Evolutionary conservation across 352 stramenopile species (phyloP).

Genomic region (Phytophthora syringae): DNA sequence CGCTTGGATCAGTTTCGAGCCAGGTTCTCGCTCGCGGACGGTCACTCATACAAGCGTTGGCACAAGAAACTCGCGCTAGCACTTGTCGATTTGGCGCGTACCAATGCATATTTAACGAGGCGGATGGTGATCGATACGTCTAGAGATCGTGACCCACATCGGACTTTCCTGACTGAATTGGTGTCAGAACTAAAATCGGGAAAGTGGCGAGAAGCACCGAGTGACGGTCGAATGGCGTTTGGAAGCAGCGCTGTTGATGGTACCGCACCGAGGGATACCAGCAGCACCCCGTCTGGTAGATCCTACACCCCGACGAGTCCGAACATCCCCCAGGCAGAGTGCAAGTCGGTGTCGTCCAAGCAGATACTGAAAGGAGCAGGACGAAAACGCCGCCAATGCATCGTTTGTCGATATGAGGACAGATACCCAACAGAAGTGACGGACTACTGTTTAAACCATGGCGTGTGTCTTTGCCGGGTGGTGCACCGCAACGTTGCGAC

Average conservation of each 20-base stretch:
- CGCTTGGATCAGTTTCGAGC: constrained; percentile 35
- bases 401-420: constrained; percentile 6
- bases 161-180: constrained; percentile 6
- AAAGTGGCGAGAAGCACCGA: constrained; percentile 1
- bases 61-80: constrained; percentile 34
- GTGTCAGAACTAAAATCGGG: constrained; percentile 4
- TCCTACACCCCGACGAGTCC: not conserved
- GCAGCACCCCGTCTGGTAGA: not conserved
- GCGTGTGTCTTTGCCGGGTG: not conserved
- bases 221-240: constrained; percentile 5
- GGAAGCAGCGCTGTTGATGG: not conserved
- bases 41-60: constrained; percentile 35
- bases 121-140: not conserved
- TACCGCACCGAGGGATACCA: not conserved
- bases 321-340: not conserved
- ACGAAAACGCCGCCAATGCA: not conserved
- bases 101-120: constrained; percentile 12
- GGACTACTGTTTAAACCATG: constrained; percentile 1
- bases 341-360: not conserved
- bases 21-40: constrained; percentile 33
- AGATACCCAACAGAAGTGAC: constrained; percentile 1
- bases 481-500: not conserved
- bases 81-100: constrained; percentile 10
- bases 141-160: not conserved
- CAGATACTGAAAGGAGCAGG: not conserved